Conservation (phyloP, 1,284 basidiomycete genomes). For the Trametes pubescens region DNA sequence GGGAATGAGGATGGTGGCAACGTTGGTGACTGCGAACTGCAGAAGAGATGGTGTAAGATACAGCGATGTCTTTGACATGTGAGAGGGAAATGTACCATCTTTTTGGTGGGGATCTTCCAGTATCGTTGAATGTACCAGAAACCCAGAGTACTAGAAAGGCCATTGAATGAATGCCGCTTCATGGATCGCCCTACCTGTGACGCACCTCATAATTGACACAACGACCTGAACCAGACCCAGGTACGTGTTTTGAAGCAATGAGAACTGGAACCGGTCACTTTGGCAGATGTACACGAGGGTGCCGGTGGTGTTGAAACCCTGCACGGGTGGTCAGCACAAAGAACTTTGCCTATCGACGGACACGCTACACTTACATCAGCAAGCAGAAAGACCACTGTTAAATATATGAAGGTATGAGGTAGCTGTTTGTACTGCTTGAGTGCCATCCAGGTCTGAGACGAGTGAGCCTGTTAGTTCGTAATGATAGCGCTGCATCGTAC, state of each 20-base stretch:
- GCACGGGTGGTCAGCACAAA: slow-evolving; percentile 7
- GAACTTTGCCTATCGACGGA: neutral
- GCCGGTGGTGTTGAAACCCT: slow-evolving; percentile 82
- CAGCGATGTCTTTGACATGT: neutral
- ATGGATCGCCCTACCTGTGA: neutral
- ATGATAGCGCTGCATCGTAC: slow-evolving; percentile 1
- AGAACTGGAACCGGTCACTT: slow-evolving; percentile 77
- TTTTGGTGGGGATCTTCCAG: slow-evolving; percentile 79
- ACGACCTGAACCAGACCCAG: slow-evolving; percentile 78
- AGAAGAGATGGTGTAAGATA: neutral
- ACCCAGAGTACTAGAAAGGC: slow-evolving; percentile 60
- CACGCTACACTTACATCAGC: slow-evolving; percentile 61
- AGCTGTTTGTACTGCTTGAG: slow-evolving; percentile 73
- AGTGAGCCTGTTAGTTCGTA: slow-evolving; percentile 42
- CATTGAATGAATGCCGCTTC: neutral
- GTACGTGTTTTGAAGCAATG: slow-evolving; percentile 80
- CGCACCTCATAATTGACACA: slow-evolving; percentile 63
- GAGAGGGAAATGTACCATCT: slow-evolving; percentile 60
- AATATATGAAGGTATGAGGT: slow-evolving; percentile 80
- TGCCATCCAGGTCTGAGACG: slow-evolving; percentile 65
- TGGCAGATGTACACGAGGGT: slow-evolving; percentile 81
- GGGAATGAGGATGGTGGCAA: slow-evolving; percentile 79
- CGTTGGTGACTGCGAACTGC: slow-evolving; percentile 79
- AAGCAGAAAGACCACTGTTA: slow-evolving; percentile 79
- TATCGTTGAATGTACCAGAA: slow-evolving; percentile 85